These are phyloP conservation scores for Trametes versicolor DNA, from an alignment of 1,284 basidiomycete genomes.

Conservation along the genomic window DNA sequence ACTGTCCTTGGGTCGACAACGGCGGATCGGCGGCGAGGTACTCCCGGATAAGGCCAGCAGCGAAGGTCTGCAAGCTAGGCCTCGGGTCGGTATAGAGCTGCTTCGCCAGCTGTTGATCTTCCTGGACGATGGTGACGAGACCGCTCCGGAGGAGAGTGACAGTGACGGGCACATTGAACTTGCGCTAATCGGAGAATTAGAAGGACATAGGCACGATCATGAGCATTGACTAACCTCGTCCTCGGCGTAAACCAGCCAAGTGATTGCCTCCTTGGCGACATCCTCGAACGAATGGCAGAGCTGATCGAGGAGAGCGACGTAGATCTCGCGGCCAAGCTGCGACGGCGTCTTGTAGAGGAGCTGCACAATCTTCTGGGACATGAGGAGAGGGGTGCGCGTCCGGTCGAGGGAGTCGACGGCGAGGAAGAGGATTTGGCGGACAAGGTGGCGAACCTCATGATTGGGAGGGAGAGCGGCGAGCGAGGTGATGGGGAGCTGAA, in stretches of 20 bases:
- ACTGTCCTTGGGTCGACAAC: slow-evolving; percentile 82
- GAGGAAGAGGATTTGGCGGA: slow-evolving; percentile 84
- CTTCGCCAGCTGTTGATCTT: slow-evolving; percentile 94
- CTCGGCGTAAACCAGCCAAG: slow-evolving; percentile 97
- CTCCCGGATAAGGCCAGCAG: slow-evolving; percentile 87
- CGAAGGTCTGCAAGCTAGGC: slow-evolving; percentile 84
- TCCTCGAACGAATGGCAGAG: slow-evolving; percentile 92
- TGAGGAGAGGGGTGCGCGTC: slow-evolving; percentile 88
- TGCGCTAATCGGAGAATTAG: slow-evolving; percentile 68
- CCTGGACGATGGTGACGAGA: slow-evolving; percentile 81
- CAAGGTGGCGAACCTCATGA: slow-evolving; percentile 87
- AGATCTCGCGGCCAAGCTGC: slow-evolving; percentile 90
- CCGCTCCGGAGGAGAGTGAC: slow-evolving; percentile 88
- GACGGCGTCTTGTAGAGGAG: slow-evolving; percentile 87
- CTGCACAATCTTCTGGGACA: slow-evolving; percentile 95
- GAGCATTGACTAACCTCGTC: slow-evolving; percentile 76
- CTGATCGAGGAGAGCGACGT: slow-evolving; percentile 88
- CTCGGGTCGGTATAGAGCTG: slow-evolving; percentile 85
- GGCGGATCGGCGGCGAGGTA: slow-evolving; percentile 85
- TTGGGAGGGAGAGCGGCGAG: slow-evolving; percentile 79
- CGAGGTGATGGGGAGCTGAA: slow-evolving; percentile 73
- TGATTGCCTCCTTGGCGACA: slow-evolving; percentile 96
- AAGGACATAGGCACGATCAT: neutral
- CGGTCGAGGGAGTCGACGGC: slow-evolving; percentile 83
- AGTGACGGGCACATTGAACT: slow-evolving; percentile 96